Base-by-base conservation (phyloP, 306 rosid genomes). In the Begonia masoniana region DNA sequence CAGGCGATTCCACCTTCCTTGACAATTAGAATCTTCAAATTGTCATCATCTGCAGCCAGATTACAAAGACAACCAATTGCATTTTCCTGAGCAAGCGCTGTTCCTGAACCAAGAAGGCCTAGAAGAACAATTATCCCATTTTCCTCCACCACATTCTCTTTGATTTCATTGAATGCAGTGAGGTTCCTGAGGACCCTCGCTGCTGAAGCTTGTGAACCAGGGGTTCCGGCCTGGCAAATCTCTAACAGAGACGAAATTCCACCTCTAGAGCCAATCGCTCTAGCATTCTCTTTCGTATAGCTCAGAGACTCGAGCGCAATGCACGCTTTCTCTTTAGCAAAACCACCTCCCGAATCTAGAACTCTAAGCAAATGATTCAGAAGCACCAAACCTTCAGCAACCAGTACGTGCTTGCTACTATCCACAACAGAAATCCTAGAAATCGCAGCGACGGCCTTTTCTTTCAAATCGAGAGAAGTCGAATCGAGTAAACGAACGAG, bases 221-320 rank as follows among this genome's bases (percentile, higher is more conserved):
- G 94, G 2, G 97, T 83, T 5, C 97, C 97, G 9, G 68, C 81
- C 64, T 77, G 78, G 58, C 96, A 91, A 65, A 91, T 91, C 70
- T 84, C 96, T 57, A 91, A 62, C 19, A 91, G 82, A n/a, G 94
- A 83, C 10, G 88, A 73, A 72, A 91, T 70, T 54, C 96, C 96
- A 24, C 96, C 96, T 57, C 97, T 70, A 8, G 88, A 89, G 12
- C 95, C 88, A 46, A 85, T 79, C 2, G 94, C 87, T 15, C 88
- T 71, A 0, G 96, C 97, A 64, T 91, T 85, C 45, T 91, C 96
- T 26, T 72, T 85, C 0, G 82, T 68, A 14, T 71, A 57, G 42
- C 81, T 91, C 67, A 91, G 56, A 2, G 84, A 77, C 45, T 75
- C 82, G 9, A 91, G 92, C 13, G 92, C 73, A 21, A 91, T 23